phyloP scores from a whole-genome alignment of 148 eudicot species.

The Silene latifolia region DNA sequence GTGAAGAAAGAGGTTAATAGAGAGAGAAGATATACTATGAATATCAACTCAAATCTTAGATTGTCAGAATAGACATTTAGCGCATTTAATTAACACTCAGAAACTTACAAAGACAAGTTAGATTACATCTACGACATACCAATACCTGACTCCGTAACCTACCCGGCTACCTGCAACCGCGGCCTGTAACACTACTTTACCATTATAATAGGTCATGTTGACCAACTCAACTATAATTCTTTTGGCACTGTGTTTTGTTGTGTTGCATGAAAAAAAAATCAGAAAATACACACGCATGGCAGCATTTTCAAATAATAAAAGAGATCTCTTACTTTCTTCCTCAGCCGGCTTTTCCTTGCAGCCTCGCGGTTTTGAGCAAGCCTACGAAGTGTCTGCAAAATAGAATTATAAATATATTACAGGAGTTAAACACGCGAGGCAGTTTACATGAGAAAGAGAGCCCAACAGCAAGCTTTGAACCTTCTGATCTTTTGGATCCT shows the following conservation, averaged over 20 bases:
- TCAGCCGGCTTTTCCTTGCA: conserved; percentile 54
- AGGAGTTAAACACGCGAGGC: not conserved
- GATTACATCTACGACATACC: too few species aligned
- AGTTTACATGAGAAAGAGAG: conserved; percentile 3
- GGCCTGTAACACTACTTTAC: not conserved
- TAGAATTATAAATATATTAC: conserved; percentile 1
- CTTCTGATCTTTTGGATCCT: conserved; percentile 53
- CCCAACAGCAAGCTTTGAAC: conserved; percentile 18
- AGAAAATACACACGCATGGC: not conserved
- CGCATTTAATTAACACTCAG: too few species aligned
- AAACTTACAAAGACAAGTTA: too few species aligned
- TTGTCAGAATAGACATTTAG: too few species aligned
- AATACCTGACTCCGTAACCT: too few species aligned
- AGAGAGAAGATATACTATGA: too few species aligned
- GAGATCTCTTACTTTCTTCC: conserved; percentile 43
- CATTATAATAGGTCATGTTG: conserved; percentile 1
- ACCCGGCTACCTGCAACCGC: too few species aligned
- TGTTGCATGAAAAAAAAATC: not conserved
- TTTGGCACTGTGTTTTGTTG: not conserved
- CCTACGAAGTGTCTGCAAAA: conserved; percentile 46
- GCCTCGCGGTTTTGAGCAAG: conserved; percentile 67
- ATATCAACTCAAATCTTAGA: too few species aligned
- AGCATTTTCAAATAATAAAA: conserved; percentile 7
- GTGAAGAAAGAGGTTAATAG: too few species aligned
- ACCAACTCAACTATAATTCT: not conserved